These are phyloP conservation scores for Thalassiosira livingstoniorum DNA, from an alignment of 352 stramenopile species.

Conservation along the genomic window DNA sequence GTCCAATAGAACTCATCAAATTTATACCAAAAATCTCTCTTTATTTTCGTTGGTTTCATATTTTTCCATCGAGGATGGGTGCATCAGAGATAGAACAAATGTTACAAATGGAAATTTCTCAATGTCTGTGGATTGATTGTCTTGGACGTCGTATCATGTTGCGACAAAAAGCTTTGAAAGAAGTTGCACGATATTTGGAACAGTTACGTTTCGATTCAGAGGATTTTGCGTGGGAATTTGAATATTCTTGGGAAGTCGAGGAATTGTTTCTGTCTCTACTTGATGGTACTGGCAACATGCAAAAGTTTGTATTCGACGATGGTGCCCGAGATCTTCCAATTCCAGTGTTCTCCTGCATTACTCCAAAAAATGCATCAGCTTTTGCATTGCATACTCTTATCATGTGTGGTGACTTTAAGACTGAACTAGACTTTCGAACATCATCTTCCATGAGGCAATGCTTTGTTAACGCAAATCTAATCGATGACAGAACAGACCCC, in stretches of 20 bases:
- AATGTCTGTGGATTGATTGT: conserved; percentile 27
- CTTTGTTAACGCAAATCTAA: conserved; percentile 40
- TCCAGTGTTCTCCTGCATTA: conserved; percentile 48
- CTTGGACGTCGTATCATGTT: conserved; percentile 5
- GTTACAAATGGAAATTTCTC: background rate
- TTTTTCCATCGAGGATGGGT: background rate
- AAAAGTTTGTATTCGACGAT: background rate
- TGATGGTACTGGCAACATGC: background rate
- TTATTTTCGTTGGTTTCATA: conserved; percentile 31
- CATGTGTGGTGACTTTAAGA: conserved; percentile 49
- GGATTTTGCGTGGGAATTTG: background rate
- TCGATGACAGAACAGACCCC: conserved; percentile 16
- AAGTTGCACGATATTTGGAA: conserved; percentile 12
- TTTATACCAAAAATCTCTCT: conserved; percentile 9
- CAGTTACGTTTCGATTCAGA: no score
- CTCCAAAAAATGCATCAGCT: conserved; percentile 12
- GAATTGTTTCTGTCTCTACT: conserved; percentile 5
- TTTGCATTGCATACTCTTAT: conserved; percentile 55
- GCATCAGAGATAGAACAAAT: background rate
- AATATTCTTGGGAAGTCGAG: conserved; percentile 10
- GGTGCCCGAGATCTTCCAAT: conserved; percentile 36
- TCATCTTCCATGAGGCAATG: conserved; percentile 2
- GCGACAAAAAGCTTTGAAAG: conserved; percentile 5
- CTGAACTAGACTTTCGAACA: conserved; percentile 47
- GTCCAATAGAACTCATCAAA: conserved; percentile 16